Evolutionary conservation across 2,329 filamentous ascomycete genomes (phyloP).

Genomic region (Myriosclerotinia scirpicola): DNA sequence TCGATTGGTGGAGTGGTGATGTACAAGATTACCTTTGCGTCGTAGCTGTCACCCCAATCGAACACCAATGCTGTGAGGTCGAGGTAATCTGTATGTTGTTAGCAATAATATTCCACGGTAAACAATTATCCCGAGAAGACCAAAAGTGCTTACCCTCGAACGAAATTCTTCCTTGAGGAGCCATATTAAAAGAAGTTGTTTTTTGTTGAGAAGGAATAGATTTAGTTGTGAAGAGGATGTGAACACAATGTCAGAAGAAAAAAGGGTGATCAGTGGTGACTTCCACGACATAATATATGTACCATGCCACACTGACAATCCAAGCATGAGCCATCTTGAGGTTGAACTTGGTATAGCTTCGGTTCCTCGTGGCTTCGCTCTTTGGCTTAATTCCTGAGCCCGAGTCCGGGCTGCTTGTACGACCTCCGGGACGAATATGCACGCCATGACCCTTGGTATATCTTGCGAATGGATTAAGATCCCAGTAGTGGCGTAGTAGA

Average conservation of each 20-base stretch:
- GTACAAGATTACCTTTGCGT: conserved; percentile 49
- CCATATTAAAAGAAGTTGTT: neutral
- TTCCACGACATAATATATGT: conserved; percentile 22
- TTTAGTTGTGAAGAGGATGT: neutral
- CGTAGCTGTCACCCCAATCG: conserved; percentile 66
- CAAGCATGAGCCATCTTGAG: neutral
- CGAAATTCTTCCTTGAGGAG: conserved; percentile 9
- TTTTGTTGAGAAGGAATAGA: neutral
- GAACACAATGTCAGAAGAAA: conserved; percentile 1
- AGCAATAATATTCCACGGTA: neutral
- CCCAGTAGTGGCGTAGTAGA: neutral
- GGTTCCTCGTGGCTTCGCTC: conserved; percentile 9
- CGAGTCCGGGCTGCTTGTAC: conserved; percentile 17
- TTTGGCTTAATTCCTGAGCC: conserved; percentile 9
- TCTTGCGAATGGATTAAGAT: neutral
- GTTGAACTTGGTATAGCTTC: neutral
- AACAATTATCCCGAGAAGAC: neutral
- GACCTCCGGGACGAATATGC: conserved; percentile 17
- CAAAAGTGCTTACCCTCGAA: conserved; percentile 20
- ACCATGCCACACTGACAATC: neutral
- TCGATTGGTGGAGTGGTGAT: neutral
- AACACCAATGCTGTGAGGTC: conserved; percentile 52
- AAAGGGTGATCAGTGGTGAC: neutral
- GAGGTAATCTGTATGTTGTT: conserved; percentile 47
- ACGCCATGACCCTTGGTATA: conserved; percentile 13